Percentiles rank a stretch among this genome's conserved stretches.
These are phyloP conservation scores for Gastrolobium villosum DNA, from an alignment of 306 rosid species.

Conservation along the genomic window DNA sequence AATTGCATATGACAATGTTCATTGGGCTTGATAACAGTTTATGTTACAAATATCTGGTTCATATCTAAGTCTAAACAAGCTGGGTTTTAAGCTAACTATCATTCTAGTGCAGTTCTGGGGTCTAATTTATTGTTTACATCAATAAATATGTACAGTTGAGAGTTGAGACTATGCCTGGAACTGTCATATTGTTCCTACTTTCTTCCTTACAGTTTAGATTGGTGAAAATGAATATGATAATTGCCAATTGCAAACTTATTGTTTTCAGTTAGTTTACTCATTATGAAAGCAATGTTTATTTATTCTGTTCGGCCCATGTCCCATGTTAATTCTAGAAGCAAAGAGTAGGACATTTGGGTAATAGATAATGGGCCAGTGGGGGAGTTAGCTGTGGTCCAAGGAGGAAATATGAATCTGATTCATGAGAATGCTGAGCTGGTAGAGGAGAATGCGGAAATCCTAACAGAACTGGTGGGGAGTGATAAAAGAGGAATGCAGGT, in stretches of 20 bases:
- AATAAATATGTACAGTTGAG: background rate
- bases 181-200: background rate
- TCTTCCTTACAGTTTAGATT: slow-evolving; percentile 1
- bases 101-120: slow-evolving; percentile 4
- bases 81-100: background rate
- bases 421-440: no score
- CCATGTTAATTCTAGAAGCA: no score
- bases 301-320: no score
- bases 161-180: background rate
- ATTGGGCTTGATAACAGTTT: slow-evolving; percentile 8
- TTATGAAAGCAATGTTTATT: background rate
- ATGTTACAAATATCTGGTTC: background rate
- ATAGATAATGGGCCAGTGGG: background rate
- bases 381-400: background rate
- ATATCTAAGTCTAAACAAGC: slow-evolving; percentile 5
- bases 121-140: background rate
- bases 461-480: no score
- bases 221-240: background rate
- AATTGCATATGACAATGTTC: background rate
- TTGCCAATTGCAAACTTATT: background rate
- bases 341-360: no score
- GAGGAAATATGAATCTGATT: background rate
- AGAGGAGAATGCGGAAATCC: no score
- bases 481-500: no score
- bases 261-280: background rate